Evolutionary conservation across 768 basidiomycete genomes (phyloP), one percentile per base, ranked within the genome.

Genomic region (Lepiota brunneoincarnata): DNA sequence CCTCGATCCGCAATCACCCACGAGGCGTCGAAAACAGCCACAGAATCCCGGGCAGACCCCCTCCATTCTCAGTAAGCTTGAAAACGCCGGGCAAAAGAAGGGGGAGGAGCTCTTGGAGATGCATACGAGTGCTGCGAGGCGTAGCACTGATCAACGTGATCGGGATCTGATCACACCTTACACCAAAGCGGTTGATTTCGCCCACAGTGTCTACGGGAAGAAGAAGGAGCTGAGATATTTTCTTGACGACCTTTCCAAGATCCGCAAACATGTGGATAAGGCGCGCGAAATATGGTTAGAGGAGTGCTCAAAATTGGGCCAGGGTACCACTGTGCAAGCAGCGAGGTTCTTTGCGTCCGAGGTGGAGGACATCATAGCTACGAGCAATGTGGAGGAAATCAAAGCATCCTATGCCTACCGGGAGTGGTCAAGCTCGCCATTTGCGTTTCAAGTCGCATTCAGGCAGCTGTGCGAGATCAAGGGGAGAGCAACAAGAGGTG

Each of bases 351-450:
- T 61, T 48, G 60, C 53, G 5, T 21, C 61, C 59, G 69, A 64
- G 31, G 65, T 72, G 12, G 57, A 54, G 1, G 64, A 44, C n/a
- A n/a, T n/a, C n/a, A n/a, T n/a, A n/a, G n/a, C n/a, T n/a, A n/a
- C n/a, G n/a, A n/a, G n/a, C n/a, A 70, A 72, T 36, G 40, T 76
- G 17, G 70, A 76, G 7, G 67, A 77, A 43, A 60, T 85, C 20
- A 83, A 82, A 59, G 83, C 85, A 0, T 86, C 86, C 0, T 82
- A 72, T 37, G 85, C 87, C 0, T 80, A 80, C 50, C 34, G 3
- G 0, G 49, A 44, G 6, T 44, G 21, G 35, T 24, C 4, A 1
- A 5, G 24, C 7, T 36, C 31, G 2, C 31, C 20, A 4, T 52
- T 44, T 12, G 15, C 49, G 3, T 37, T 52, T 24, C 35, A 44